A percentile compares a stretch with the other conserved stretches of the same genome.
Evolutionary conservation across 2,329 filamentous ascomycete species (phyloP).

Genomic region (Plectosphaerella cucumerina): DNA sequence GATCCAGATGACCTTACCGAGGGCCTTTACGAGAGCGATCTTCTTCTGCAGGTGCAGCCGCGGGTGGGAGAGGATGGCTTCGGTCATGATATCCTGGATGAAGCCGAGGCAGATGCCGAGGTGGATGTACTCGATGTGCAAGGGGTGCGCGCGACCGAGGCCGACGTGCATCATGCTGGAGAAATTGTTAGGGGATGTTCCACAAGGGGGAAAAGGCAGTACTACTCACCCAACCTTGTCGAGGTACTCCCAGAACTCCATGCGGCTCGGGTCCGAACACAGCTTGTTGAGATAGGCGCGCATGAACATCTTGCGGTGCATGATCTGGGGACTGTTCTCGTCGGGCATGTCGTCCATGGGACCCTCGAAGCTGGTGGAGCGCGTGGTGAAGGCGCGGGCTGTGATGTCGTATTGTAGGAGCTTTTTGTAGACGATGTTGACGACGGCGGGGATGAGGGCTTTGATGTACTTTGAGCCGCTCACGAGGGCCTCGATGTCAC

Average conservation of each 20-base stretch:
- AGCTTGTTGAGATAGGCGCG: slow-evolving; percentile 72
- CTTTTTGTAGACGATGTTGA: slow-evolving; percentile 82
- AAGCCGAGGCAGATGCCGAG: slow-evolving; percentile 69
- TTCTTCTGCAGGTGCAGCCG: slow-evolving; percentile 63
- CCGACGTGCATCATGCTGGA: slow-evolving; percentile 75
- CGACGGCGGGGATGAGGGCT: slow-evolving; percentile 75
- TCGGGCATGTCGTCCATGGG: slow-evolving; percentile 59
- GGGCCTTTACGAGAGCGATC: slow-evolving; percentile 68
- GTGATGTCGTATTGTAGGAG: slow-evolving; percentile 79
- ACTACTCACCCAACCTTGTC: slow-evolving; percentile 70
- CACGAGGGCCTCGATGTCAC: slow-evolving; percentile 67
- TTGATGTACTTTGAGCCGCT: slow-evolving; percentile 72
- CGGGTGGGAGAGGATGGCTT: slow-evolving; percentile 70
- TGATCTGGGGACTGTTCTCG: slow-evolving; percentile 70
- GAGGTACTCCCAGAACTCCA: slow-evolving; percentile 80
- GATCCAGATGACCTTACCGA: slow-evolving; percentile 82
- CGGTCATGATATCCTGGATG: slow-evolving; percentile 73
- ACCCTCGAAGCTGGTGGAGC: slow-evolving; percentile 61
- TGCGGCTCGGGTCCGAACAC: slow-evolving; percentile 68
- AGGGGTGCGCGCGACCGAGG: slow-evolving; percentile 63
- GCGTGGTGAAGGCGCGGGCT: slow-evolving; percentile 66
- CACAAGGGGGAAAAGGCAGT: too few species aligned
- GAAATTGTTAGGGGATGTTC: not conserved
- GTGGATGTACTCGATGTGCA: slow-evolving; percentile 79
- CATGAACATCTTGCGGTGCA: slow-evolving; percentile 73